Conservation (phyloP, 768 basidiomycete species). For the Sarcodon sp. region DNA sequence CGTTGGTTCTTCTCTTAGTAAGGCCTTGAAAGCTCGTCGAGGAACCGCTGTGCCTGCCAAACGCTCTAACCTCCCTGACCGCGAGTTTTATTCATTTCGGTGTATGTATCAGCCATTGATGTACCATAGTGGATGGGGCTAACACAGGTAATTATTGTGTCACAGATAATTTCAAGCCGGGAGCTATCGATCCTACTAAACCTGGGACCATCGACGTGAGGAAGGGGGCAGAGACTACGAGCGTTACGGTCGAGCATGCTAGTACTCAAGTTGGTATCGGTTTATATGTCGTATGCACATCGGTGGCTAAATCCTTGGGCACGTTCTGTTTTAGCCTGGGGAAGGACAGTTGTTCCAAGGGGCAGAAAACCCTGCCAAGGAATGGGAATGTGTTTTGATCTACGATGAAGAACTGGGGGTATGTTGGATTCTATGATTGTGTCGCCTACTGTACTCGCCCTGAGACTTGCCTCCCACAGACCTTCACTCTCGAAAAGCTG, state of each 20-base stretch:
- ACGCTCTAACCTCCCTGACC: slow-evolving; percentile 38
- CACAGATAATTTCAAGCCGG: slow-evolving; percentile 67
- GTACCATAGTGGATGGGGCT: neutral
- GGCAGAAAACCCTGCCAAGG: slow-evolving; percentile 43
- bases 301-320: slow-evolving; percentile 2
- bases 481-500: slow-evolving; percentile 63
- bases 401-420: slow-evolving; percentile 69
- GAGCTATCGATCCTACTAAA: slow-evolving; percentile 51
- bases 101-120: slow-evolving; percentile 29
- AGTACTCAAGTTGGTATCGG: slow-evolving; percentile 41
- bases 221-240: slow-evolving; percentile 36
- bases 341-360: slow-evolving; percentile 49
- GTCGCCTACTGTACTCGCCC: neutral
- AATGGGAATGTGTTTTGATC: slow-evolving; percentile 67
- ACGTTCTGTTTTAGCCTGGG: slow-evolving; percentile 23
- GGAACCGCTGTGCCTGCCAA: slow-evolving; percentile 27
- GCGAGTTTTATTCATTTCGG: slow-evolving; percentile 67
- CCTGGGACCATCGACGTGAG: slow-evolving; percentile 55
- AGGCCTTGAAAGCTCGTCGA: slow-evolving; percentile 58
- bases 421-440: slow-evolving; percentile 10
- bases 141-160: neutral
- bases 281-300: neutral
- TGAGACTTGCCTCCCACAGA: slow-evolving; percentile 23
- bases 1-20: slow-evolving; percentile 50
- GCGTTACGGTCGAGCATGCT: slow-evolving; percentile 50